A percentile compares a stretch with the other conserved stretches of the same genome.
phyloP scores from a whole-genome alignment of 805 yeast genomes.

The Tetrapisispora arboricola region DNA sequence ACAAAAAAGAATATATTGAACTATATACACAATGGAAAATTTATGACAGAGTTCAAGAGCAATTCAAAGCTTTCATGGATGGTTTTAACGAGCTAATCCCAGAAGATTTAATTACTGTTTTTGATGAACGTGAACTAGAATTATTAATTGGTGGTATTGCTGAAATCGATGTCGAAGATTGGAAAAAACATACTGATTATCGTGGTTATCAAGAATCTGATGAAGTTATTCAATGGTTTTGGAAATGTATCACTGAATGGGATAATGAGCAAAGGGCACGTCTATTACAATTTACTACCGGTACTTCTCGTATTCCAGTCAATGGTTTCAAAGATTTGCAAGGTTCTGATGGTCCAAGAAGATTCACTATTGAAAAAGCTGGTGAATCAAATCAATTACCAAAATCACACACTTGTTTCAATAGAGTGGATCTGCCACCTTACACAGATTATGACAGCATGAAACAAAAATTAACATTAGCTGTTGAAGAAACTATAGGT shows the following conservation, averaged over 20 bases:
- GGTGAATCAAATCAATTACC: constrained; percentile 91
- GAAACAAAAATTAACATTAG: constrained; percentile 84
- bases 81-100: constrained; percentile 98
- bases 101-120: constrained; percentile 89
- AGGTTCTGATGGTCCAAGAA: constrained; percentile 98
- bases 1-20: constrained; percentile 92
- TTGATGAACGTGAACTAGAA: constrained; percentile 96
- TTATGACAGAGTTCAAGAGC: constrained; percentile 85
- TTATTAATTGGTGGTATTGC: constrained; percentile 96
- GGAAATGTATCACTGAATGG: constrained; percentile 91
- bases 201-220: constrained; percentile 96
- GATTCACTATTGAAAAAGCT: constrained; percentile 94
- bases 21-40: constrained; percentile 94
- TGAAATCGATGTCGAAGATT: constrained; percentile 95
- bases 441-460: constrained; percentile 74
- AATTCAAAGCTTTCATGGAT: constrained; percentile 90
- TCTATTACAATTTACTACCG: constrained; percentile 92
- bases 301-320: constrained; percentile 97
- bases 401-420: constrained; percentile 96
- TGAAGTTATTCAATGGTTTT: constrained; percentile 97
- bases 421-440: constrained; percentile 96
- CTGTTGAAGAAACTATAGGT: constrained; percentile 98
- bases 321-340: constrained; percentile 98
- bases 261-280: constrained; percentile 95
- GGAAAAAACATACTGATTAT: constrained; percentile 98